Base-by-base conservation (phyloP, 169 alveolate species). In the Plasmodium gonderi region DNA sequence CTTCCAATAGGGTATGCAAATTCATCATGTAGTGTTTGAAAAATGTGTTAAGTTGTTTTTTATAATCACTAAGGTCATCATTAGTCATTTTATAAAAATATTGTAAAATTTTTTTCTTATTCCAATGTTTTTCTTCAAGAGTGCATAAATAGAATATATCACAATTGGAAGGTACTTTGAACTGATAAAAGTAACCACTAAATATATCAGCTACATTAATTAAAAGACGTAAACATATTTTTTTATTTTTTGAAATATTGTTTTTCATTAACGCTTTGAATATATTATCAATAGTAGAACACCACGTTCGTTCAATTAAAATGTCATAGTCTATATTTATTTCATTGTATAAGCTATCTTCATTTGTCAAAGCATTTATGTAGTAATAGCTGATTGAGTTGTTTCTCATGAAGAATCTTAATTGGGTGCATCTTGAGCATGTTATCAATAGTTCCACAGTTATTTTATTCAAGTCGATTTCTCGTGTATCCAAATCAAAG, bases 291-390 rank as follows among this genome's bases (percentile, higher is more conserved):
- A 89, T 77, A 69, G 9, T 44, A 20, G 76, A 29, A 78, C 90
- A 44, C 94, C 94, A 89, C 3, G 94, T 77, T 14, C 90, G 68
- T 77, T 89, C 94, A 31, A 89, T 89, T 64, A 89, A 60, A 40
- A 78, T 89, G 36, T 89, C 94, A 49, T 89, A 89, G 51, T 89
- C 74, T 33, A 89, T 68, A n/a, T 89, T 89, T 40, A 77, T 11
- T 31, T 89, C 90, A 69, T 45, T 89, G 38, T 26, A 89, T 38
- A 89, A 68, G 36, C 23, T 77, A 69, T 89, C 83, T 77, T 89
- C 94, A 64, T 77, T 89, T 42, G 90, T 12, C 49, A 89, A 40
- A 14, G 72, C 69, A 23, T 89, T 33, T 36, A 64, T 26, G 36
- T 69, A 89, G 51, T 89, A 89, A 60, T 60, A 64, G 14, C 90